phyloP scores from a whole-genome alignment of 2,329 filamentous ascomycete species.

The Diaporthe sp. region DNA sequence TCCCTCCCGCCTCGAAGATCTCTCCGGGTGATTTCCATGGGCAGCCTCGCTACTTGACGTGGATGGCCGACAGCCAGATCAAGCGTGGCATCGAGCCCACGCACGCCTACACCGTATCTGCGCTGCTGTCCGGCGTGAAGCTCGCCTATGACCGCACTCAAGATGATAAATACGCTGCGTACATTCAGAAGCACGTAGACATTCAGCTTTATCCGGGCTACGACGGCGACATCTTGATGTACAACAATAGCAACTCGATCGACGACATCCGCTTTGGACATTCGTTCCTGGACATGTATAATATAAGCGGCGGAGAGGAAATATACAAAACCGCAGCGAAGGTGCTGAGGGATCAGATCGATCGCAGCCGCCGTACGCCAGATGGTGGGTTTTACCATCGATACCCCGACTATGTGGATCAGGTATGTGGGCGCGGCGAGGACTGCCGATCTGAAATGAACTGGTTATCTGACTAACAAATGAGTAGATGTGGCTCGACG shows the following conservation, averaged over 20 bases:
- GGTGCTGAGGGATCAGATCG: background rate
- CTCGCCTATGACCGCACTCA: conserved; percentile 14
- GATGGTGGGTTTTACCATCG: conserved; percentile 17
- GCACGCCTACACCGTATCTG: conserved; percentile 15
- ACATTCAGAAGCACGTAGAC: conserved; percentile 1
- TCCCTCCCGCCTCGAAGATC: background rate
- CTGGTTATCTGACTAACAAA: conserved; percentile 53
- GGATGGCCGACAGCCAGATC: conserved; percentile 18
- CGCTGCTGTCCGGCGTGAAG: conserved; percentile 4
- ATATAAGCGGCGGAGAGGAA: background rate
- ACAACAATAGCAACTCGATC: conserved; percentile 20
- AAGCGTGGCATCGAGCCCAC: conserved; percentile 18
- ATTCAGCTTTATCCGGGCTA: conserved; percentile 11
- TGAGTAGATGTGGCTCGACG: conserved; percentile 59
- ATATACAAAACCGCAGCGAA: conserved; percentile 17
- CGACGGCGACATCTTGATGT: background rate
- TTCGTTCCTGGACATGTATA: conserved; percentile 11
- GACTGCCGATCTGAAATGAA: conserved; percentile 43
- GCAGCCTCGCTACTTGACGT: conserved; percentile 21
- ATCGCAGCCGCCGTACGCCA: conserved; percentile 6
- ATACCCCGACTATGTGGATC: conserved; percentile 7
- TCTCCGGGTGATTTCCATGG: conserved; percentile 4
- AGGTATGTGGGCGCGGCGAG: background rate
- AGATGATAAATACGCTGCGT: background rate
- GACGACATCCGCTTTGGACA: conserved; percentile 25